Evolutionary conservation across 306 rosid genomes (phyloP).

Genomic region (Cicer judaicum): DNA sequence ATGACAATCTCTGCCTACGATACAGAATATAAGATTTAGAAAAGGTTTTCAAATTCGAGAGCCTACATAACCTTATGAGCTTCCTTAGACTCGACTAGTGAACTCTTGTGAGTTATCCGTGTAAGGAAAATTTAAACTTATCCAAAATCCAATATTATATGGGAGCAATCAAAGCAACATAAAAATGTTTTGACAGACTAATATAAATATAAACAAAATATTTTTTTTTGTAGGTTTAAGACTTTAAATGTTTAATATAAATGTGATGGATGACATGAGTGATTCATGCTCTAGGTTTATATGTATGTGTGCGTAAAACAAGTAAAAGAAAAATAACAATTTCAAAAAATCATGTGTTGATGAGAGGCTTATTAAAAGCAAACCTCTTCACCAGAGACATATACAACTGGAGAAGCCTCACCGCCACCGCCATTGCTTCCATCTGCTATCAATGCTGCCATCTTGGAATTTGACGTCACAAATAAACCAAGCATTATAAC

Average conservation of each 20-base stretch:
- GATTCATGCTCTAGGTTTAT: neutral
- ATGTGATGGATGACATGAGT: neutral
- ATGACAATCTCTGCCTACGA: conserved; percentile 12
- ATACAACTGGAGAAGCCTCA: conserved; percentile 63
- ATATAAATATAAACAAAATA: conserved; percentile 11
- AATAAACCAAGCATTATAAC: conserved; percentile 33
- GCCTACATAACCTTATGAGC: neutral
- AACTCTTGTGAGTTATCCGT: neutral
- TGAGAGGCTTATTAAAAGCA: conserved; percentile 40
- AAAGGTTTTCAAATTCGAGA: conserved; percentile 6
- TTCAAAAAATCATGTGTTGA: conserved; percentile 13
- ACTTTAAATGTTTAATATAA: neutral
- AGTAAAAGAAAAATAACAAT: conserved; percentile 1
- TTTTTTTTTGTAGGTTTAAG: neutral
- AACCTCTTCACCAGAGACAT: conserved; percentile 99
- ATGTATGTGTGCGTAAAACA: neutral
- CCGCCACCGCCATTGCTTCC: conserved; percentile 49
- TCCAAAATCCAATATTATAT: neutral
- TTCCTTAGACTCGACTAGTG: neutral
- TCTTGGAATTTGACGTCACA: conserved; percentile 53
- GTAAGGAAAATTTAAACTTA: conserved; percentile 20
- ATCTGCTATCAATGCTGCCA: conserved; percentile 77
- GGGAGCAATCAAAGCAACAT: conserved; percentile 21
- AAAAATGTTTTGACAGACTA: conserved; percentile 7
- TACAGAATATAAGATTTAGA: neutral